These are phyloP conservation scores for Chromera velia DNA, from an alignment of 73 alveolate species.

Conservation along the genomic window DNA sequence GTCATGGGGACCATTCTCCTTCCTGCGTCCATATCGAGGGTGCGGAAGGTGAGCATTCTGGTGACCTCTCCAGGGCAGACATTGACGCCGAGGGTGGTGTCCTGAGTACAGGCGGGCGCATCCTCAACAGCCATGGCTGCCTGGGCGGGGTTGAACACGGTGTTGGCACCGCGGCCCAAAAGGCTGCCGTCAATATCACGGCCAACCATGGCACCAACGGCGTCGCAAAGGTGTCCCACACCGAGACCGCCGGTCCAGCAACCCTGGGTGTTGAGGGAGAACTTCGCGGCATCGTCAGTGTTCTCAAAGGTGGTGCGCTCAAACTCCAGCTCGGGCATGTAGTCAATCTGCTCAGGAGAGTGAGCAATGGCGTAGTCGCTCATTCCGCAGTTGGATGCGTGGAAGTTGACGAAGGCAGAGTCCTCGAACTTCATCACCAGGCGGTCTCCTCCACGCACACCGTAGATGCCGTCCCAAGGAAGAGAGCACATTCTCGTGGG, in stretches of 20 bases:
- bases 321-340: not conserved
- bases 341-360: not conserved
- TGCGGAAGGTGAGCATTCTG: not conserved
- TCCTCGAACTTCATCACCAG: not conserved
- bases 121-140: not conserved
- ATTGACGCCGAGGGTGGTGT: not conserved
- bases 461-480: not conserved
- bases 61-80: not conserved
- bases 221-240: no score
- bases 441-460: not conserved
- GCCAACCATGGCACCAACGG: not conserved
- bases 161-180: not conserved
- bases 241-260: not conserved
- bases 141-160: not conserved
- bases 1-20: not conserved
- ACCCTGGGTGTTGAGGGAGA: not conserved
- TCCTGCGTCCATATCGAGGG: not conserved
- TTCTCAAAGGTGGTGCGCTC: not conserved
- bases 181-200: not conserved
- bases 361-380: not conserved
- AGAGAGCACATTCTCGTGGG: not conserved
- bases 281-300: not conserved
- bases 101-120: not conserved
- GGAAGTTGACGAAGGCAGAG: not conserved
- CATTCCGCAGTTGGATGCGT: not conserved